Evolutionary conservation across 2,329 filamentous ascomycete species (phyloP).

Genomic region (Xylariaceae sp.): DNA sequence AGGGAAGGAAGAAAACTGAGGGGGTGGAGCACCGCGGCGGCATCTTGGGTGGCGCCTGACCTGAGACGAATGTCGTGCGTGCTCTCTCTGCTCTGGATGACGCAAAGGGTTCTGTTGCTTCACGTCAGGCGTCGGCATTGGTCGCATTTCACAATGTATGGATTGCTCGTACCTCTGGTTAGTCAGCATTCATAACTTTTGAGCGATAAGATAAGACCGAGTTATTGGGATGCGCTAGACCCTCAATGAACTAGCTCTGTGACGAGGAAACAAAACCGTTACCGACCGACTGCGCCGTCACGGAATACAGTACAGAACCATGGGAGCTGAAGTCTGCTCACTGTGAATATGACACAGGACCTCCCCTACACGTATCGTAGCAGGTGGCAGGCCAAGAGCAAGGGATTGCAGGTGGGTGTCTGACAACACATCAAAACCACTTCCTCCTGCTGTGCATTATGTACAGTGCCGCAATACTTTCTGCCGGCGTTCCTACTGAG

Average conservation of each 20-base stretch:
- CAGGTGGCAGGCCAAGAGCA: conserved; percentile 5
- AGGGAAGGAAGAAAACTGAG: conserved; percentile 39
- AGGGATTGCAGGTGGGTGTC: conserved; percentile 15
- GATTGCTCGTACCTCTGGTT: not conserved
- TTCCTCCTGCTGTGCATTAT: not conserved
- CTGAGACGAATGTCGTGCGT: conserved; percentile 4
- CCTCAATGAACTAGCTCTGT: conserved; percentile 10
- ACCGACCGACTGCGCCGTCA: not conserved
- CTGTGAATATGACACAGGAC: not conserved
- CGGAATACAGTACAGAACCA: not conserved
- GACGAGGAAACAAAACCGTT: not conserved
- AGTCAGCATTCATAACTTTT: conserved; percentile 6
- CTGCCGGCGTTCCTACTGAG: not conserved
- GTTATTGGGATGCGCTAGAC: conserved; percentile 1
- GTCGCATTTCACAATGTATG: not conserved
- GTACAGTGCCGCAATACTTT: not conserved
- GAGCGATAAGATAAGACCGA: conserved; percentile 20
- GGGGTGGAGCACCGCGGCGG: conserved; percentile 37
- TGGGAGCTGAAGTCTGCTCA: not conserved
- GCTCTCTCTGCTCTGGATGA: not conserved
- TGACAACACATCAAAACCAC: conserved; percentile 17
- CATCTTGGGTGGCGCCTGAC: conserved; percentile 32
- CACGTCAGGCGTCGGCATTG: not conserved
- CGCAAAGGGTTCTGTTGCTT: not conserved
- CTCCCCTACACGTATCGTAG: not conserved